A percentile compares a stretch with the other conserved stretches of the same genome.
These are phyloP conservation scores for Aquilaria yunnanensis DNA, from an alignment of 345 rosid species.

Conservation along the genomic window DNA sequence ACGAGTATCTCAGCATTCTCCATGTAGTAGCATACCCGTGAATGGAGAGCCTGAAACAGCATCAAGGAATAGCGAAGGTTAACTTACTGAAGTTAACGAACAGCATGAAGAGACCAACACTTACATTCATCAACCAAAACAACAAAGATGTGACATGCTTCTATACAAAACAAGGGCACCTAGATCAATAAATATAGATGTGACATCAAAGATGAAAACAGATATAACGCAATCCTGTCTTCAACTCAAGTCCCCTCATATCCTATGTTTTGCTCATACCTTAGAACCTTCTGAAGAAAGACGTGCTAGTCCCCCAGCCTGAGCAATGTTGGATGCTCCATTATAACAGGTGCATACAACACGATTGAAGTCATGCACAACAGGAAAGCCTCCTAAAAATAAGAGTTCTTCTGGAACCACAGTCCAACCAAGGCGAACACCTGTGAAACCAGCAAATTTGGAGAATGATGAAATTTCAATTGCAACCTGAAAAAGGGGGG, in stretches of 20 bases:
- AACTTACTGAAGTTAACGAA: not conserved
- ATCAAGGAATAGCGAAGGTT: not conserved
- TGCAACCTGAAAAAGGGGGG: slow-evolving; percentile 44
- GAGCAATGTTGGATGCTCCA: slow-evolving; percentile 76
- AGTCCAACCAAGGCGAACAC: slow-evolving; percentile 90
- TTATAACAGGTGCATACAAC: slow-evolving; percentile 77
- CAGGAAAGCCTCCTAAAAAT: slow-evolving; percentile 61
- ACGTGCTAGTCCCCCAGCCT: slow-evolving; percentile 78
- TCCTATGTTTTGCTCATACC: slow-evolving; percentile 24
- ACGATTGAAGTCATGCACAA: slow-evolving; percentile 62
- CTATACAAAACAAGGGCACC: not conserved
- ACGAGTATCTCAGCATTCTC: slow-evolving; percentile 54
- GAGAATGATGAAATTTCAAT: slow-evolving; percentile 84
- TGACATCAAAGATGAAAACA: not conserved
- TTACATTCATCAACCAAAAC: too few species aligned
- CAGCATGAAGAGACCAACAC: too few species aligned
- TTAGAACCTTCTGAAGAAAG: slow-evolving; percentile 53
- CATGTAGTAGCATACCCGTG: slow-evolving; percentile 46
- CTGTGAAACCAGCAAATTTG: slow-evolving; percentile 87
- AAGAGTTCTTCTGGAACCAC: slow-evolving; percentile 70
- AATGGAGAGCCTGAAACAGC: slow-evolving; percentile 26
- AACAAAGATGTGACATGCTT: not conserved
- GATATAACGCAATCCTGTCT: not conserved
- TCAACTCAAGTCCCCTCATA: too few species aligned
- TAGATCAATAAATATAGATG: not conserved